Percentiles rank a stretch among this genome's conserved stretches.
phyloP scores from a whole-genome alignment of 768 basidiomycete species.

The Scleroderma bovista region DNA sequence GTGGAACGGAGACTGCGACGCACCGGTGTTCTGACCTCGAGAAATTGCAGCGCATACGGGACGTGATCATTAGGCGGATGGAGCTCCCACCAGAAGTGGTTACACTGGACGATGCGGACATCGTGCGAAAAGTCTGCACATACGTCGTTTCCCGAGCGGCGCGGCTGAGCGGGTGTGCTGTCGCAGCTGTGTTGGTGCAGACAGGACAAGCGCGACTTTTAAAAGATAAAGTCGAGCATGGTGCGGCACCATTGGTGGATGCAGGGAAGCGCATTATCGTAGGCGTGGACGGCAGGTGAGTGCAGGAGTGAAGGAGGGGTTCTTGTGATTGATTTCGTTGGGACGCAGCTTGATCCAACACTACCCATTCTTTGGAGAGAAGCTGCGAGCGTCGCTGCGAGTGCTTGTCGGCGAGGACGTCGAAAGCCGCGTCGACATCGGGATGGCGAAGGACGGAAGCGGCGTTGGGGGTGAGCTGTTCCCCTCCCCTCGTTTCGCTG shows the following conservation, averaged over 20 bases:
- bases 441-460: conserved; percentile 94
- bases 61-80: conserved; percentile 57
- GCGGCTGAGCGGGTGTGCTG: conserved; percentile 75
- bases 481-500: not conserved
- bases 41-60: conserved; percentile 51
- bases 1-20: not conserved
- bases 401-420: conserved; percentile 73
- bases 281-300: conserved; percentile 90
- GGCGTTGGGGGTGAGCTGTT: conserved; percentile 86
- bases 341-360: conserved; percentile 74
- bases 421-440: conserved; percentile 78
- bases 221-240: conserved; percentile 28
- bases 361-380: conserved; percentile 81
- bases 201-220: conserved; percentile 61
- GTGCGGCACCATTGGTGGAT: conserved; percentile 14
- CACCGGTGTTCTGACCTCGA: conserved; percentile 7
- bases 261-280: conserved; percentile 58
- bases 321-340: not conserved
- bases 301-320: not conserved
- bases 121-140: conserved; percentile 75
- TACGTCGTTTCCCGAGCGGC: conserved; percentile 82
- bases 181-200: conserved; percentile 82
- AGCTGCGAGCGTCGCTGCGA: conserved; percentile 70
- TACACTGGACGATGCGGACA: conserved; percentile 57
- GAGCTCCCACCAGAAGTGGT: conserved; percentile 50